Evolutionary conservation across 2,329 filamentous ascomycete genomes (phyloP).

Genomic region (Stemphylium beticola): DNA sequence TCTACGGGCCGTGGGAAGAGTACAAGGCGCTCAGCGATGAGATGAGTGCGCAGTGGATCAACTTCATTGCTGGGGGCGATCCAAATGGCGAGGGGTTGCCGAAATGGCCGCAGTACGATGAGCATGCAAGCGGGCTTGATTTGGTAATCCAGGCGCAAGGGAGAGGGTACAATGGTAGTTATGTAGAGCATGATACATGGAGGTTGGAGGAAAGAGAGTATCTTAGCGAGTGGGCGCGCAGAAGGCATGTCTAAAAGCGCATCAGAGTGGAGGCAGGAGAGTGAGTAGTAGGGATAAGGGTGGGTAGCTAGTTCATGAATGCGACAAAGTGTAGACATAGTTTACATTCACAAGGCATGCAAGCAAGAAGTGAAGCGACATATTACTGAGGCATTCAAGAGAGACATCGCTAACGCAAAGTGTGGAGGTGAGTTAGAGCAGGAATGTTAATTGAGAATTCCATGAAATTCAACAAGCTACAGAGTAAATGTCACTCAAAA

Average conservation of each 20-base stretch:
- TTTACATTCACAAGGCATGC: too few relatives aligned
- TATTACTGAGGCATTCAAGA: too few relatives aligned
- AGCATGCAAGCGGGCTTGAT: constrained; percentile 47
- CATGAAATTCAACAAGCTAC: too few relatives aligned
- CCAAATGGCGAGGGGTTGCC: constrained; percentile 46
- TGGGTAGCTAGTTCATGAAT: too few relatives aligned
- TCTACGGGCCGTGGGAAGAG: constrained; percentile 46
- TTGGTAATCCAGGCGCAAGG: constrained; percentile 55
- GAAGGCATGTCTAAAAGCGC: constrained; percentile 42
- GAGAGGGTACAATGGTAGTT: constrained; percentile 50
- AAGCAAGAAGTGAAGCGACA: too few relatives aligned
- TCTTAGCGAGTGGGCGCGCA: constrained; percentile 44
- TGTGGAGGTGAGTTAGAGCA: too few relatives aligned
- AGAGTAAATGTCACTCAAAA: too few relatives aligned
- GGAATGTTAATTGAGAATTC: too few relatives aligned
- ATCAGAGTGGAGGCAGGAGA: neutral
- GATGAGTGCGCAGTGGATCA: constrained; percentile 55
- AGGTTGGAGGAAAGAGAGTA: constrained; percentile 52
- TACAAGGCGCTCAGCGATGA: constrained; percentile 52
- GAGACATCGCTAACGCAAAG: too few relatives aligned
- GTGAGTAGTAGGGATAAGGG: neutral
- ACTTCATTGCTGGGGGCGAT: constrained; percentile 51
- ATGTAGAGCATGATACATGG: constrained; percentile 52
- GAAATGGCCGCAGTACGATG: constrained; percentile 52
- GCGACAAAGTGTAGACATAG: too few relatives aligned